These are phyloP conservation scores for Fusarium coffeatum DNA, from an alignment of 2,329 filamentous ascomycete genomes.

Conservation along the genomic window DNA sequence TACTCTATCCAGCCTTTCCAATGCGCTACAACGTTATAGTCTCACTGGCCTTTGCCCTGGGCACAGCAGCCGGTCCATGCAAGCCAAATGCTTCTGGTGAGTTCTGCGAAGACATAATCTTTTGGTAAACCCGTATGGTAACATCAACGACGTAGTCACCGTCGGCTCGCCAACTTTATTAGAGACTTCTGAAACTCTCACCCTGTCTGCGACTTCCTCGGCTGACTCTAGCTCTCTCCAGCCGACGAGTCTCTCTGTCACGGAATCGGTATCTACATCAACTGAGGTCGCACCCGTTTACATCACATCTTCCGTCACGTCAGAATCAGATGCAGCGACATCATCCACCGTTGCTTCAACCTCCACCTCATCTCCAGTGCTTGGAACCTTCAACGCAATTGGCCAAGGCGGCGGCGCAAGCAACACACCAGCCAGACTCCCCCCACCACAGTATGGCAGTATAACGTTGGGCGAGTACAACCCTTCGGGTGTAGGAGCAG, in stretches of 20 bases:
- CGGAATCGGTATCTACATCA: not conserved
- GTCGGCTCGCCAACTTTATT: not conserved
- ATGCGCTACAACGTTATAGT: not conserved
- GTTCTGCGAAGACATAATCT: not conserved
- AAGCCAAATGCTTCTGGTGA: not conserved
- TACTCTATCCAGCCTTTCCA: not conserved
- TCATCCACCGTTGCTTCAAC: not conserved
- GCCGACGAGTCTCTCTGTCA: not conserved
- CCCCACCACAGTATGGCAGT: not conserved
- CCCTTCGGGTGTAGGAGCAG: not conserved
- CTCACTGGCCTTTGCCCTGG: not conserved
- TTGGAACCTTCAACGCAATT: not conserved
- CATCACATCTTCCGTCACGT: not conserved
- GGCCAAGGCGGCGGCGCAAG: not conserved
- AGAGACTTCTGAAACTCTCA: not conserved
- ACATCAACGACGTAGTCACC: not conserved
- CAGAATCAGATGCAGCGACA: not conserved
- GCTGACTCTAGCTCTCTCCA: not conserved
- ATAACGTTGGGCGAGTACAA: not conserved
- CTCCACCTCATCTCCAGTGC: not conserved
- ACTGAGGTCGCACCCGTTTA: not conserved
- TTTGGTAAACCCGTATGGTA: not conserved
- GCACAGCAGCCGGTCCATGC: not conserved
- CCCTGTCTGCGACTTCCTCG: not conserved
- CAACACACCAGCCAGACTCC: not conserved